These are phyloP conservation scores for Rhododendron mucronatum DNA, from an alignment of 148 eudicot species.

Conservation along the genomic window DNA sequence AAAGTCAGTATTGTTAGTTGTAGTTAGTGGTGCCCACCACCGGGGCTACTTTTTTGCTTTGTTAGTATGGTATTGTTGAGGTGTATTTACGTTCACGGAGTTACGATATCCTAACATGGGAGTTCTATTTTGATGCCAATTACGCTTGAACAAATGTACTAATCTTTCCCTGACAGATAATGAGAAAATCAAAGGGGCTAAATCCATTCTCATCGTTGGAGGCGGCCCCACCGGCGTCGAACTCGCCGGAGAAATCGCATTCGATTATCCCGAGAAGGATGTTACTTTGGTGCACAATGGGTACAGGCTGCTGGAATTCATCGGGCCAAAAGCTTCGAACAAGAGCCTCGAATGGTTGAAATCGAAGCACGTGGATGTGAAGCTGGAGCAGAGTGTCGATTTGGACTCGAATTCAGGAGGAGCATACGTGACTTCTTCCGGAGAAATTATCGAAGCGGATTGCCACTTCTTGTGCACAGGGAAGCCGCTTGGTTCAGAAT, in stretches of 20 bases:
- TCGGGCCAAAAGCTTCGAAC: constrained; percentile 50
- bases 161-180: constrained; percentile 34
- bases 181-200: constrained; percentile 36
- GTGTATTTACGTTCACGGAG: neutral
- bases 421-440: constrained; percentile 39
- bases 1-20: neutral
- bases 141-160: neutral
- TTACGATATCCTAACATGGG: neutral
- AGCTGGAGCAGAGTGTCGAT: constrained; percentile 38
- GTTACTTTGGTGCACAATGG: constrained; percentile 55
- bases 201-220: constrained; percentile 50
- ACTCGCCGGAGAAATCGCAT: constrained; percentile 56
- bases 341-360: constrained; percentile 55
- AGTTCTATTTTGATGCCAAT: neutral
- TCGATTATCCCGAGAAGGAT: constrained; percentile 49
- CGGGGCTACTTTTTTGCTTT: too few species aligned
- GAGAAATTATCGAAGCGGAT: constrained; percentile 50
- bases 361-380: constrained; percentile 51
- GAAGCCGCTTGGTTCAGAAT: constrained; percentile 41
- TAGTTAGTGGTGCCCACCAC: neutral
- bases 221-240: constrained; percentile 70
- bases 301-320: constrained; percentile 42
- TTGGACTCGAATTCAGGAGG: constrained; percentile 26
- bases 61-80: neutral
- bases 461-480: constrained; percentile 55